phyloP scores from a whole-genome alignment of 768 basidiomycete genomes.

The Amanita pallidorosea region DNA sequence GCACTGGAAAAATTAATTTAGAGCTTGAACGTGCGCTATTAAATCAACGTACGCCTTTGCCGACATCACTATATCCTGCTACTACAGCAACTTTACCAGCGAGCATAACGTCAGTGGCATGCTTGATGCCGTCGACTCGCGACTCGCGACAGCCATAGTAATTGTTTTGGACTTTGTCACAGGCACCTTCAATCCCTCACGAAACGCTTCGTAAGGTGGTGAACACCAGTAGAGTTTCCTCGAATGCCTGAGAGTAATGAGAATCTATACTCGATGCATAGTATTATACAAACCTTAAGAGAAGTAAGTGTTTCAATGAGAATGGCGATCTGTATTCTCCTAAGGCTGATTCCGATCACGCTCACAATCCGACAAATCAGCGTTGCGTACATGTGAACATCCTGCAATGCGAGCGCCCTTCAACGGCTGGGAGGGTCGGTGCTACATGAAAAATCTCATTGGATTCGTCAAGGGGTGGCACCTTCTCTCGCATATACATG shows the following conservation, averaged over 20 bases:
- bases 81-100: slow-evolving; percentile 99
- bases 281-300: slow-evolving; percentile 44
- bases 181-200: slow-evolving; percentile 93
- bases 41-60: slow-evolving; percentile 78
- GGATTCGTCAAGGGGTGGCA: slow-evolving; percentile 16
- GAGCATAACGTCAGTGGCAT: slow-evolving; percentile 99
- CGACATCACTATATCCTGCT: slow-evolving; percentile 98
- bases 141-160: slow-evolving; percentile 99
- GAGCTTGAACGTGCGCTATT: neutral
- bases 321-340: slow-evolving; percentile 98
- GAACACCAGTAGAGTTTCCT: slow-evolving; percentile 99
- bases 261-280: neutral
- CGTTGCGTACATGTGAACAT: slow-evolving; percentile 82
- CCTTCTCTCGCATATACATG: slow-evolving; percentile 87
- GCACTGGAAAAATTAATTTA: slow-evolving; percentile 44
- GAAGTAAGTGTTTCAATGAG: slow-evolving; percentile 96
- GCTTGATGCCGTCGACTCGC: slow-evolving; percentile 99
- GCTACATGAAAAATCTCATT: slow-evolving; percentile 31
- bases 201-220: slow-evolving; percentile 99
- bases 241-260: slow-evolving; percentile 49
- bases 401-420: slow-evolving; percentile 94
- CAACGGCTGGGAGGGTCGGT: slow-evolving; percentile 73
- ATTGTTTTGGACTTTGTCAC: slow-evolving; percentile 99
- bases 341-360: slow-evolving; percentile 19
- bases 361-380: slow-evolving; percentile 2